Evolutionary conservation across 2,329 filamentous ascomycete species (phyloP), one percentile per base, ranked within the genome.

Genomic region (Fusarium coffeatum): DNA sequence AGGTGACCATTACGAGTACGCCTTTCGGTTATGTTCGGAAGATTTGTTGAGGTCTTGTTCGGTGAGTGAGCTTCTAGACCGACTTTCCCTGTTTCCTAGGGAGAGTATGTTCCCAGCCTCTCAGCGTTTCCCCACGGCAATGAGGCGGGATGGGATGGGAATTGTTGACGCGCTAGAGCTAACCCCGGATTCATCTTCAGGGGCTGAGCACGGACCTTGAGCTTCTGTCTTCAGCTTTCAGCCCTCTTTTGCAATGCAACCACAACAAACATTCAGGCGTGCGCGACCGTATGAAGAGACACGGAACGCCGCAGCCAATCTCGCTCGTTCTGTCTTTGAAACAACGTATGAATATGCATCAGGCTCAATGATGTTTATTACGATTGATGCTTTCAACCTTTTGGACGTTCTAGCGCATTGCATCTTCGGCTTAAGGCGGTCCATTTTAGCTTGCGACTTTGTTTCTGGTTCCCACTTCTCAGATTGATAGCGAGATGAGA

Each of bases 151-250:
- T 40, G 53, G 55, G 48, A 66, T 62, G 40, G 47, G 50, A 60
- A 50, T 51, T 63, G 55, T 70, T 63, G 62, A 64, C 41, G 55
- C 67, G 55, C 63, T 59, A 66, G 42, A 59, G 46, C 67, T 64
- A 68, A 68, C 67, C 67, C 67, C 67, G 32, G 67, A 68, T 68
- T 71, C 53, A 56, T 55, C 58, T 43, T 68, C 57, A 71, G 67
- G 67, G 63, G 67, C 41, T 20, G 20, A 9, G 58, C 51, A 68
- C 53, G 37, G 62, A 32, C 59, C 60, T 54, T 20, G n/a, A 23
- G 16, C 11, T n/a, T 12, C 32, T 40, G 48, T 64, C 27, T 55
- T 48, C 53, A 50, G 20, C 28, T 30, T 27, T 46, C 47, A 59
- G 25, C 32, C 32, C 22, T 27, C 11, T 47, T 46, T 30, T 28